Evolutionary conservation across 2,329 filamentous ascomycete species (phyloP), one percentile per base, ranked within the genome.

Genomic region (Fusarium staphyleae): DNA sequence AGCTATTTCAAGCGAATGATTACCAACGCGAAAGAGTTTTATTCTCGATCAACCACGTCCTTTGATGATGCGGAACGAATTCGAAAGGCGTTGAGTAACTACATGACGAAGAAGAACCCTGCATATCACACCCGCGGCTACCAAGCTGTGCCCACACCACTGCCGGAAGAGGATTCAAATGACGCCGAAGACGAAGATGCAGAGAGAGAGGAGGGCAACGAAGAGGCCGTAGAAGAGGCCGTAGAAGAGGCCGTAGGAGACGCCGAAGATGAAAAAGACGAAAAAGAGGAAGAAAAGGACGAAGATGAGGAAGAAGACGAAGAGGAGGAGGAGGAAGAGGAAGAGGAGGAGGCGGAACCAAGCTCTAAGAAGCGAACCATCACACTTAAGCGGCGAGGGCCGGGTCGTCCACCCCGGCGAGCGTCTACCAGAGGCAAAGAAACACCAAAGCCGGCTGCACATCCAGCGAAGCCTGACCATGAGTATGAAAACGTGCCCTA

Each of bases 1-100:
- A 87, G 89, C 68, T 93, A 93, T 70, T 84, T 93, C 69, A 96
- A 95, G 77, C 87, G 91, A 59, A 89, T 96, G 81, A 88, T 96
- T 48, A 82, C 86, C 60, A 96, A 96, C 69, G 90, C 90, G 29
- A 96, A 96, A 72, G 87, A 91, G 47, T 95, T 86, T 75, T 93
- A 93, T 68, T 81, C 87, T 54, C 88, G 88, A 63, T 83, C 82
- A 35, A 91, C 90, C 0, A 77, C 85, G 51, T 81, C 89, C 30
- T 93, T 88, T 69, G 88, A 91, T 35, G 91, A 96, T 75, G 91
- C 92, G 8, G 92, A 96, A 73, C 86, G 91, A 41, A 84, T 96
- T 37, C 84, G 92, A 39, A 96, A 96, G 75, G 87, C 91, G 3
- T 81, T 93, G 33, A 93, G 89, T 71, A 93, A 93, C 67, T 91